Evolutionary conservation across 2,329 filamentous ascomycete genomes (phyloP).

Genomic region (Apiospora kogelbergensis): DNA sequence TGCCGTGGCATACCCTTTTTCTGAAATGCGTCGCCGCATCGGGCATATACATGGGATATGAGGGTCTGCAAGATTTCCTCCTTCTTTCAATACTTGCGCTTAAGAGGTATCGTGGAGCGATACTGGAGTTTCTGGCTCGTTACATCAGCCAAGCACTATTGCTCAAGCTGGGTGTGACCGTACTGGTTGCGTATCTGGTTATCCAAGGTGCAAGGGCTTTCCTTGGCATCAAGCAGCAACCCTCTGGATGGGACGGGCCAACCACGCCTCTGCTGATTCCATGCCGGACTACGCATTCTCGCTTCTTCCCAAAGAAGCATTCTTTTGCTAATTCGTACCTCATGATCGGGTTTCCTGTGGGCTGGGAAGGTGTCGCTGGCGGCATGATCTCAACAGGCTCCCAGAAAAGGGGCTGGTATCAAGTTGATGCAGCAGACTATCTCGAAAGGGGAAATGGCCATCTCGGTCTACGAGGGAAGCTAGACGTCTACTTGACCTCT

Average conservation of each 20-base stretch:
- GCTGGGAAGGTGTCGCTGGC: constrained; percentile 55
- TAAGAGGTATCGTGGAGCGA: constrained; percentile 11
- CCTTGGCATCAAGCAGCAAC: background rate
- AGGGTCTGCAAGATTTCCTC: constrained; percentile 18
- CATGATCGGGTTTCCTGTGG: constrained; percentile 65
- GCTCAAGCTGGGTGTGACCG: background rate
- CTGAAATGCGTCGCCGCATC: constrained; percentile 17
- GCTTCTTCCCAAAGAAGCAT: constrained; percentile 67
- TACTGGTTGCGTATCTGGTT: background rate
- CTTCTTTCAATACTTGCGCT: constrained; percentile 17
- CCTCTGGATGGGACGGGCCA: constrained; percentile 21
- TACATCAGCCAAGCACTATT: background rate
- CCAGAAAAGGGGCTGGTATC: constrained; percentile 50
- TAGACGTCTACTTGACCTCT: constrained; percentile 57
- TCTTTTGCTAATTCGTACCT: constrained; percentile 72
- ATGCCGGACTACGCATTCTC: constrained; percentile 62
- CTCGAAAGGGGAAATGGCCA: constrained; percentile 53
- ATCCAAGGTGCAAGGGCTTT: constrained; percentile 7
- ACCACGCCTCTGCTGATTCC: constrained; percentile 59
- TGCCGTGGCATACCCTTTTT: constrained; percentile 13
- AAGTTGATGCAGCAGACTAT: constrained; percentile 60
- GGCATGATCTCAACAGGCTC: constrained; percentile 53
- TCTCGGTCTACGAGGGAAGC: constrained; percentile 61
- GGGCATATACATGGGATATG: constrained; percentile 18
- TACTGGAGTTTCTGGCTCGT: constrained; percentile 7